Conservation (phyloP, 73 alveolate species). For the Stentor coeruleus region DNA sequence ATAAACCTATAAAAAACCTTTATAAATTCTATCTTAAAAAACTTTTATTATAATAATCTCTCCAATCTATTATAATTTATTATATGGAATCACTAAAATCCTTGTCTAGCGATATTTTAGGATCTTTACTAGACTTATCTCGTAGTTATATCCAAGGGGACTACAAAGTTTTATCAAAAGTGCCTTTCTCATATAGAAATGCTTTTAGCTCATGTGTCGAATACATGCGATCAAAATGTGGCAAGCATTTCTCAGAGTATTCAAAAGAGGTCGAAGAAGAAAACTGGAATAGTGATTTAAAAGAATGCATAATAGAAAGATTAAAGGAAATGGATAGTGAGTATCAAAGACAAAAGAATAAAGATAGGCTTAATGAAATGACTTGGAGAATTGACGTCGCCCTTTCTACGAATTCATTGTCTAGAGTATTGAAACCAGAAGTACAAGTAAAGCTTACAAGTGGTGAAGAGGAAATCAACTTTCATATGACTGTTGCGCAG, state of each 20-base stretch:
- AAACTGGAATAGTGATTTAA: not conserved
- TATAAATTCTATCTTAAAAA: too few species aligned
- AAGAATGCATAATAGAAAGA: not conserved
- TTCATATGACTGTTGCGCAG: slow-evolving; percentile 22
- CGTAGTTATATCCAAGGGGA: not conserved
- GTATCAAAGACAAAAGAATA: not conserved
- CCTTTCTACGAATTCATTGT: slow-evolving; percentile 9
- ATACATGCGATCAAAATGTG: slow-evolving; percentile 6
- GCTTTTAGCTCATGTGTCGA: not conserved
- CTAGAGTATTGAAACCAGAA: slow-evolving; percentile 11
- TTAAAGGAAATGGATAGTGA: not conserved
- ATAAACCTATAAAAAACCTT: too few species aligned
- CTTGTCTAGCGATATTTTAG: not conserved
- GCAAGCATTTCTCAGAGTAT: slow-evolving; percentile 16
- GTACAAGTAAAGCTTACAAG: slow-evolving; percentile 5
- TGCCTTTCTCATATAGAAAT: not conserved
- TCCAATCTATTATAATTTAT: too few species aligned
- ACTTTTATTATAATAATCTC: too few species aligned
- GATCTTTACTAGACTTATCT: not conserved
- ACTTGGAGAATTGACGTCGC: slow-evolving; percentile 28
- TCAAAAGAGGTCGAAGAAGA: slow-evolving; percentile 16
- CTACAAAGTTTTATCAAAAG: not conserved
- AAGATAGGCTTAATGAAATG: slow-evolving; percentile 18
- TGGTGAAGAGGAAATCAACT: not conserved
- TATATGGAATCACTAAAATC: slow-evolving; percentile 17